phyloP scores from a whole-genome alignment of 768 basidiomycete genomes.

The Phallus indusiatus region DNA sequence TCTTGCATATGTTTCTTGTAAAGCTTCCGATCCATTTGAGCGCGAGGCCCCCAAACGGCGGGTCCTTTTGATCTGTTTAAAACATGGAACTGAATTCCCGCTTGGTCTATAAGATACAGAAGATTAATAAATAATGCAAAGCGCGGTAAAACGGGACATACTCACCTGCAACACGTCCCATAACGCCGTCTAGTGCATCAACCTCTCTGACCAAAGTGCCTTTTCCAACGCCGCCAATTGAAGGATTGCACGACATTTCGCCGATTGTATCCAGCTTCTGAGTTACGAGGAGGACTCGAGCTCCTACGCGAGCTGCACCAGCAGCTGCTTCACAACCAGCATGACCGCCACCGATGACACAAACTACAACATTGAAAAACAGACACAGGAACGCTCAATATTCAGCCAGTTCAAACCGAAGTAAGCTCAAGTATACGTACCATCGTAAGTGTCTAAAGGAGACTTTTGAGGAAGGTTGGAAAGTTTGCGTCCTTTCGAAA shows the following conservation, averaged over 20 bases:
- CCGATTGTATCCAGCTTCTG: slow-evolving; percentile 77
- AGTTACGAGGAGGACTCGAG: slow-evolving; percentile 71
- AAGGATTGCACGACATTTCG: slow-evolving; percentile 84
- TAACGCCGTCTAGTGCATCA: slow-evolving; percentile 82
- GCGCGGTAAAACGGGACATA: not conserved
- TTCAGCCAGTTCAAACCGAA: too few relatives aligned
- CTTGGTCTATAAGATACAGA: slow-evolving; percentile 46
- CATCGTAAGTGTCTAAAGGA: not conserved
- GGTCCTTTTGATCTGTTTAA: slow-evolving; percentile 80
- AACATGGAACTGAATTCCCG: slow-evolving; percentile 83
- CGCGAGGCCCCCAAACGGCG: slow-evolving; percentile 86
- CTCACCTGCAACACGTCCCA: slow-evolving; percentile 71
- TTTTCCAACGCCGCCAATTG: slow-evolving; percentile 87
- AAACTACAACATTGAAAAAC: slow-evolving; percentile 46
- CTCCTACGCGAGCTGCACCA: slow-evolving; percentile 75
- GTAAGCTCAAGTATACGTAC: not conserved
- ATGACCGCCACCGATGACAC: slow-evolving; percentile 87
- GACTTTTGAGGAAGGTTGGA: not conserved
- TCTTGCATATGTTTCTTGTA: slow-evolving; percentile 81
- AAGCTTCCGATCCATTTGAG: slow-evolving; percentile 77
- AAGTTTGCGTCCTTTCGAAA: not conserved
- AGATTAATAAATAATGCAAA: not conserved
- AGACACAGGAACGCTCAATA: not conserved
- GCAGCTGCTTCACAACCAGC: slow-evolving; percentile 90
- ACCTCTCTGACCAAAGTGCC: slow-evolving; percentile 87